phyloP scores from a whole-genome alignment of 345 rosid genomes.

The Carallia pectinifolia region DNA sequence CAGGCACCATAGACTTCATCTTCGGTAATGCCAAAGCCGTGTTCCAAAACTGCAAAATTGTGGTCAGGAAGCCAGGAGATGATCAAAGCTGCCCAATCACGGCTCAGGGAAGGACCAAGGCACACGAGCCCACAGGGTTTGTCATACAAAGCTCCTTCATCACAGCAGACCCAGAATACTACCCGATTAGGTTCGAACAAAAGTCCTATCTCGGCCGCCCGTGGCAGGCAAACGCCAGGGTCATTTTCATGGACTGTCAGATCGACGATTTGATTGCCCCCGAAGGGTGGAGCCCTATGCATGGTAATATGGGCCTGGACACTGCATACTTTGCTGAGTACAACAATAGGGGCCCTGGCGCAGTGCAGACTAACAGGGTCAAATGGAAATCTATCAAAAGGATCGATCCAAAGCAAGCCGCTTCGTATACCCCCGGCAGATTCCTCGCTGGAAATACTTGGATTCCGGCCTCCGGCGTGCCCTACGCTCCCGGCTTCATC shows the following conservation, averaged over 20 bases:
- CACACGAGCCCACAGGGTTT: slow-evolving; percentile 43
- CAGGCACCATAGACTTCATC: slow-evolving; percentile 46
- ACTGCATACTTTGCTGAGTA: slow-evolving; percentile 63
- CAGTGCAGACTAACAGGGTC: slow-evolving; percentile 41
- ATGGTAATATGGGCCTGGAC: slow-evolving; percentile 40
- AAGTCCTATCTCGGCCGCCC: slow-evolving; percentile 76
- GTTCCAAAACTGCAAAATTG: slow-evolving; percentile 63
- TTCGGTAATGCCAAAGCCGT: slow-evolving; percentile 54
- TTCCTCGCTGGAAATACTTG: slow-evolving; percentile 46
- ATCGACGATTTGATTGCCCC: slow-evolving; percentile 57
- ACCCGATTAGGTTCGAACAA: slow-evolving; percentile 33
- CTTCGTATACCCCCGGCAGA: slow-evolving; percentile 28
- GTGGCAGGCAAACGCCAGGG: slow-evolving; percentile 55
- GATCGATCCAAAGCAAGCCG: slow-evolving; percentile 21
- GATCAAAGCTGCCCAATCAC: slow-evolving; percentile 40
- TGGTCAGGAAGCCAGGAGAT: slow-evolving; percentile 43
- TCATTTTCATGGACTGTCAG: slow-evolving; percentile 52
- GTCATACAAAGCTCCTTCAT: slow-evolving; percentile 65
- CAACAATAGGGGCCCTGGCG: slow-evolving; percentile 59
- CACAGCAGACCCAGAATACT: slow-evolving; percentile 38
- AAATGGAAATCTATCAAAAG: slow-evolving; percentile 56
- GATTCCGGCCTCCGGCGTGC: slow-evolving; percentile 50
- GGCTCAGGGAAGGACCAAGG: slow-evolving; percentile 58
- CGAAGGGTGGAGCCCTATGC: slow-evolving; percentile 60
- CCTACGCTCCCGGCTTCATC: slow-evolving; percentile 42